Evolutionary conservation across 148 eudicot genomes (phyloP).

Genomic region (Arbutus unedo): DNA sequence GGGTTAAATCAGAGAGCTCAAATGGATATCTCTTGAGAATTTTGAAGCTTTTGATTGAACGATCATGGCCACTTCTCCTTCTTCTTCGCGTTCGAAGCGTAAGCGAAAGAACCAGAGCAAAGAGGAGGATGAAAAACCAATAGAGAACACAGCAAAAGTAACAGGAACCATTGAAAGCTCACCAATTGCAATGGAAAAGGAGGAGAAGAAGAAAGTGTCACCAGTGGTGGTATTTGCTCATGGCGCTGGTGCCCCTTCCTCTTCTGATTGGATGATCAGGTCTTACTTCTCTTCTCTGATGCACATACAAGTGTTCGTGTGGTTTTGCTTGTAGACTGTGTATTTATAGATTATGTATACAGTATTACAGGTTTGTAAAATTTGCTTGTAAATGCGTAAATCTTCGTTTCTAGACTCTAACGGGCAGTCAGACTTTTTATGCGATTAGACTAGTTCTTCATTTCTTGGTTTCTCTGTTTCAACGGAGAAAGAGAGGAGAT

Average conservation of each 20-base stretch:
- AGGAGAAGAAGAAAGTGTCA: constrained; percentile 16
- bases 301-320: background rate
- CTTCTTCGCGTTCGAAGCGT: constrained; percentile 40
- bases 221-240: constrained; percentile 85
- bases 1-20: background rate
- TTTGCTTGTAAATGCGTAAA: background rate
- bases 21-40: too few relatives aligned
- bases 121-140: constrained; percentile 12
- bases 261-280: constrained; percentile 95
- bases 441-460: background rate
- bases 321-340: background rate
- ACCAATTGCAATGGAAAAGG: background rate
- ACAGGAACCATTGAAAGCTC: background rate
- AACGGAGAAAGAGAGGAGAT: background rate
- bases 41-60: background rate
- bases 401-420: background rate
- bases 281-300: constrained; percentile 1
- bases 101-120: constrained; percentile 33
- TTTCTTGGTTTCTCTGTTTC: background rate
- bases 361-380: background rate
- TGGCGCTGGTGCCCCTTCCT: constrained; percentile 84
- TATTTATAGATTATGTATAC: background rate
- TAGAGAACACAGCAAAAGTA: background rate
- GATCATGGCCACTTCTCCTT: constrained; percentile 15
- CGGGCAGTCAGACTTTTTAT: background rate